Evolutionary conservation across 1,284 basidiomycete genomes (phyloP), one percentile per base, ranked within the genome.

Genomic region (Ganoderma leucocontextum): DNA sequence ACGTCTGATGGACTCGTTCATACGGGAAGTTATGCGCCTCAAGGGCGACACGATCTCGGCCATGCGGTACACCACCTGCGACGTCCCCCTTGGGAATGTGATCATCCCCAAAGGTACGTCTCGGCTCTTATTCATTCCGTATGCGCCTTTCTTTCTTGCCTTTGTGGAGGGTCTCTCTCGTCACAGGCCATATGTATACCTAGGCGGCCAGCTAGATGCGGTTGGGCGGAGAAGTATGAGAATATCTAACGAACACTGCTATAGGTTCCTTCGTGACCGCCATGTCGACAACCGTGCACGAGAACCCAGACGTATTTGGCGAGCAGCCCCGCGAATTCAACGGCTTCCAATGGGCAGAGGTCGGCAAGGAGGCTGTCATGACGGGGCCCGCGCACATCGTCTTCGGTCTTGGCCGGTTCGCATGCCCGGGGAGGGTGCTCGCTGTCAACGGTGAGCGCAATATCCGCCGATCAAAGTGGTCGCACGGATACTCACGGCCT

Each of bases 1-100:
- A 1, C 74, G 72, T 35, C 66, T 75, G 35, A 73, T 81, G 25
- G 81, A 82, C 67, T 80, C 80, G 1, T 82, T 82, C 70, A 78
- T 81, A 55, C 78, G 81, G 33, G 80, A 82, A 64, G 81, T 82
- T 10, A 75, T 82, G 76, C 77, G 80, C 39, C 79, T 79, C 29
- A 82, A 82, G 70, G 81, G 81, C 8, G 80, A 81, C 64, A 81
- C 80, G 17, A 75, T 82, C 49, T 75, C 75, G 39, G 74, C 75
- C 10, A 77, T 77, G 67, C 75, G 81, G n/a, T 66, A 74, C 63
- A 79, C 81, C 10, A 78, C 77, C 5, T 67, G 70, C 61, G 79
- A 82, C 53, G 75, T 76, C 10, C 69, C 73, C 8, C 70, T 82
- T 13, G 81, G 77, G 33, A 75, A 75, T n/a, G 79, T 78, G 44